Conservation (phyloP, 768 basidiomycete genomes). For the Trametopsis cervina region DNA sequence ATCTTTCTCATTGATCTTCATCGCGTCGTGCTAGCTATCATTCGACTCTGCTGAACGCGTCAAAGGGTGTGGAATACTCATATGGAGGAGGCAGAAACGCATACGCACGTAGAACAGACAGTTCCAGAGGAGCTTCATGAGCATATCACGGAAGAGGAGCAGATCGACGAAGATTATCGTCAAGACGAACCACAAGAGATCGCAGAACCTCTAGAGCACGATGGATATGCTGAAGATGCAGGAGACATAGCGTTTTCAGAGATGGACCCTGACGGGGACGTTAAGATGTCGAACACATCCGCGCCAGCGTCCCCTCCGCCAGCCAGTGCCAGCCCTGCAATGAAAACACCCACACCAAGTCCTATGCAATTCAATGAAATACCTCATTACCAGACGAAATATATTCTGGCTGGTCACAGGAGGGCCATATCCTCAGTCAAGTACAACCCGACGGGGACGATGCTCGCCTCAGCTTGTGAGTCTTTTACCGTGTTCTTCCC, state of each 20-base stretch:
- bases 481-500: constrained; percentile 12
- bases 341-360: neutral
- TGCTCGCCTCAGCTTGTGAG: constrained; percentile 82
- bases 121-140: neutral
- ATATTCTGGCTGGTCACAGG: constrained; percentile 75
- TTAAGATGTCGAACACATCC: too few relatives aligned
- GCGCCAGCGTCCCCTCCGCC: neutral
- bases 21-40: too few relatives aligned
- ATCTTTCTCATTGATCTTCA: too few relatives aligned
- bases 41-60: too few relatives aligned
- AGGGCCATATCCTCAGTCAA: constrained; percentile 78
- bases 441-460: constrained; percentile 80
- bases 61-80: too few relatives aligned
- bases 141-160: neutral
- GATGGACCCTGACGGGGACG: neutral
- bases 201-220: neutral
- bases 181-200: neutral
- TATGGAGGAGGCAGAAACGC: too few relatives aligned
- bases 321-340: neutral
- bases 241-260: neutral
- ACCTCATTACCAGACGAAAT: constrained; percentile 53
- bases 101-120: too few relatives aligned
- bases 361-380: neutral
- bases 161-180: neutral
- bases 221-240: neutral